phyloP scores from a whole-genome alignment of 2,329 filamentous ascomycete genomes.

The Trichoderma lentiforme region DNA sequence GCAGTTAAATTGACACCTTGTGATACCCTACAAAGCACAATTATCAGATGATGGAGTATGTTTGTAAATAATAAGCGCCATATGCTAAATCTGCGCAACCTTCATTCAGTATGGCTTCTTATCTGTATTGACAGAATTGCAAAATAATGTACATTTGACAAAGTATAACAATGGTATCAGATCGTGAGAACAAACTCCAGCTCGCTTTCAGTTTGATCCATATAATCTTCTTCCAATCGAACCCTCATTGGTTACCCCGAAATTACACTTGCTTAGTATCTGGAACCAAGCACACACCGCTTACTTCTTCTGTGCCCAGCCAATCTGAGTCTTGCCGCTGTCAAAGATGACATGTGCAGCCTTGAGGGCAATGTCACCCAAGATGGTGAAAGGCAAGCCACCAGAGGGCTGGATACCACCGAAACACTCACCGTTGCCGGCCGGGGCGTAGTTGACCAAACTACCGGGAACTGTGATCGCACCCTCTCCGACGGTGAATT shows the following conservation, averaged over 20 bases:
- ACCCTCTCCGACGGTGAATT: conserved; percentile 54
- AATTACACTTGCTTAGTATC: neutral
- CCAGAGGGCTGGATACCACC: conserved; percentile 62
- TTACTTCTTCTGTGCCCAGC: conserved; percentile 28
- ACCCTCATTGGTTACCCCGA: neutral
- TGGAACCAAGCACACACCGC: neutral
- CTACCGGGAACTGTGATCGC: conserved; percentile 53
- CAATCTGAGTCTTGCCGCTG: conserved; percentile 50
- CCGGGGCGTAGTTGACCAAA: conserved; percentile 50
- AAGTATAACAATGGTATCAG: neutral
- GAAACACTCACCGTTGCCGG: conserved; percentile 53
- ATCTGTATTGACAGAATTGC: neutral
- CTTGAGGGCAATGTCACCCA: conserved; percentile 59
- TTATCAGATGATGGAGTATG: neutral
- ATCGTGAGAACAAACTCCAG: neutral
- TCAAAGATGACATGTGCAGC: conserved; percentile 58
- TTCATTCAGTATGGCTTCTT: neutral
- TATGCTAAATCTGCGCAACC: neutral
- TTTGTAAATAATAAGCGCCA: neutral
- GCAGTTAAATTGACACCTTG: neutral
- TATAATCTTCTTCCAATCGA: neutral
- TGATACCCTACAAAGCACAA: neutral
- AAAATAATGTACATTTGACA: neutral
- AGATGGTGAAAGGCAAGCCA: conserved; percentile 49
- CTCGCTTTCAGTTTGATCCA: neutral